phyloP scores from a whole-genome alignment of 768 basidiomycete species.

The Mrakia blollopis region DNA sequence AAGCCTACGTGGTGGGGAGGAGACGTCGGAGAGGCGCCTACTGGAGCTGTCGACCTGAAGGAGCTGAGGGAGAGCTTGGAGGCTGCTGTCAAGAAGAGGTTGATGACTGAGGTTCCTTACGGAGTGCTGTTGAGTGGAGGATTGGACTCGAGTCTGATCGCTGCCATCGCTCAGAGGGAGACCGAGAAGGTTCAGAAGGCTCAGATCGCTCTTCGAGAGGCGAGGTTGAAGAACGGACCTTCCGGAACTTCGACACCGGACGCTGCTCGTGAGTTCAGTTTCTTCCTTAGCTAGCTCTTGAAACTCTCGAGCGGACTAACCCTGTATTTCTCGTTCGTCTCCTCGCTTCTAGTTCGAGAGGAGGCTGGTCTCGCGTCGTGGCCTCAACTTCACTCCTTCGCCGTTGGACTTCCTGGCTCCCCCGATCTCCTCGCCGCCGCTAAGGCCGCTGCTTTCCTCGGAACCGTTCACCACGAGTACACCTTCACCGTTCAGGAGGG shows the following conservation, averaged over 20 bases:
- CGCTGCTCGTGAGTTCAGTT: constrained; percentile 49
- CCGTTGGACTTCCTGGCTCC: constrained; percentile 88
- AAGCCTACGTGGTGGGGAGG: constrained; percentile 82
- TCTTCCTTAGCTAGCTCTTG: background rate
- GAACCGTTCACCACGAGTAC: constrained; percentile 95
- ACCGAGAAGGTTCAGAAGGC: constrained; percentile 83
- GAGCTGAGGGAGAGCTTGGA: constrained; percentile 76
- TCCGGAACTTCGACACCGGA: constrained; percentile 31
- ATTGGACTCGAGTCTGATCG: constrained; percentile 91
- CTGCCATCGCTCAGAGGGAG: constrained; percentile 87
- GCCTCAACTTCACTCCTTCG: constrained; percentile 97
- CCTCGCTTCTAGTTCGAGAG: constrained; percentile 47
- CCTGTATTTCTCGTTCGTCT: background rate
- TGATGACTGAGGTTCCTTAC: constrained; percentile 98
- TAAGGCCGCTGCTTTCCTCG: constrained; percentile 86
- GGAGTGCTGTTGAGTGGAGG: constrained; percentile 94
- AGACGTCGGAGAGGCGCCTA: constrained; percentile 63
- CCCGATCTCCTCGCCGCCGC: constrained; percentile 91
- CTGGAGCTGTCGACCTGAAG: constrained; percentile 59
- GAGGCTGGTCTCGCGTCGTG: constrained; percentile 66
- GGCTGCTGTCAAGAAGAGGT: constrained; percentile 82
- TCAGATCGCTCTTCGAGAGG: constrained; percentile 66
- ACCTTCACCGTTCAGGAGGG: constrained; percentile 98
- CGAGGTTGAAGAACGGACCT: constrained; percentile 37
- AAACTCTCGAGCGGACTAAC: background rate